These are phyloP conservation scores for Eucalyptus decipiens DNA, from an alignment of 345 rosid genomes.

Conservation along the genomic window DNA sequence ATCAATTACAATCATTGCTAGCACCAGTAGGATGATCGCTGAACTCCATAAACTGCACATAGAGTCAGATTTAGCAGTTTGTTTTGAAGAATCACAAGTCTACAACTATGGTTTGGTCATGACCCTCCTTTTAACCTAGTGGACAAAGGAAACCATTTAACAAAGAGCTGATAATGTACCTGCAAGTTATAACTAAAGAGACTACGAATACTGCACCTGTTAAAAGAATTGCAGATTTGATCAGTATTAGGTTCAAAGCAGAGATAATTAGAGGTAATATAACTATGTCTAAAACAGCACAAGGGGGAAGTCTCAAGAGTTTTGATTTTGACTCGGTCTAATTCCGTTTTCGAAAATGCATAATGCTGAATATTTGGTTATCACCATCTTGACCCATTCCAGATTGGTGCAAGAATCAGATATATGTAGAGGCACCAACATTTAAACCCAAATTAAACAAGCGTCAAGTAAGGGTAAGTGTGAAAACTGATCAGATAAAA, in stretches of 20 bases:
- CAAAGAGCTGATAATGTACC: constrained; percentile 19
- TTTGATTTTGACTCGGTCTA: background rate
- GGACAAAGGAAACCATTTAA: background rate
- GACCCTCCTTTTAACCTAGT: background rate
- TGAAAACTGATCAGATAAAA: background rate
- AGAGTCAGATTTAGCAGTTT: background rate
- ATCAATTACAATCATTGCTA: constrained; percentile 83
- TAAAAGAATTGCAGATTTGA: background rate
- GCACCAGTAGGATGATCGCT: constrained; percentile 74
- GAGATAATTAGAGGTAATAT: background rate
- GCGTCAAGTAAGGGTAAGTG: background rate
- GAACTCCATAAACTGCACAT: constrained; percentile 83
- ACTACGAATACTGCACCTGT: constrained; percentile 91
- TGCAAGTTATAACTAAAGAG: constrained; percentile 84
- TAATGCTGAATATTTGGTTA: background rate
- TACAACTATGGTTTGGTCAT: background rate
- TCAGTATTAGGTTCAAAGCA: background rate
- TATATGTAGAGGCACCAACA: background rate
- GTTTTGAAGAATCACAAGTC: background rate
- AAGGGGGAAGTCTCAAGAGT: background rate
- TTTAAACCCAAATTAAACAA: background rate
- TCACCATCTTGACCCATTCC: background rate
- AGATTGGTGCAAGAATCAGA: background rate
- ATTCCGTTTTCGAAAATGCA: background rate
- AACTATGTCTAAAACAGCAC: background rate